phyloP scores from a whole-genome alignment of 2,329 filamentous ascomycete genomes.

The Verticillium nonalfalfae region DNA sequence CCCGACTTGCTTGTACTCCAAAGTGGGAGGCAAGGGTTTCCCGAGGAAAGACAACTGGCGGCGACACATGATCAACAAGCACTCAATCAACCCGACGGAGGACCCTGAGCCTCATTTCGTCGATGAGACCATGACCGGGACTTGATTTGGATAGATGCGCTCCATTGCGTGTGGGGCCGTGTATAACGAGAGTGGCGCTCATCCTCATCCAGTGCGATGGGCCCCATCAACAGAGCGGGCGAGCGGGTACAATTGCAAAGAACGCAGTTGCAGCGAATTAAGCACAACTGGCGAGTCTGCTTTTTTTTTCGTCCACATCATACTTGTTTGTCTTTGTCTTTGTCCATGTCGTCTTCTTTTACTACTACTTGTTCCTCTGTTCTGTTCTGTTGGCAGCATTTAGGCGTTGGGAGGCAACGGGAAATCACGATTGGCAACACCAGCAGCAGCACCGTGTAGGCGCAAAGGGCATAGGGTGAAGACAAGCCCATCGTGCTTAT shows the following conservation, averaged over 20 bases:
- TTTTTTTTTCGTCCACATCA: background rate
- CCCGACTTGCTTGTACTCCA: slow-evolving; percentile 49
- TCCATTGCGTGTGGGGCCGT: background rate
- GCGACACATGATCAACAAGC: slow-evolving; percentile 56
- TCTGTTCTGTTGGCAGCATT: background rate
- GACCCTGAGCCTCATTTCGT: slow-evolving; percentile 14
- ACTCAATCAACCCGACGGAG: slow-evolving; percentile 26
- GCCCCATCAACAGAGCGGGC: background rate
- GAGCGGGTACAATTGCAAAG: background rate
- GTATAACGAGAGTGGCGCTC: background rate
- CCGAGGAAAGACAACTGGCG: slow-evolving; percentile 59
- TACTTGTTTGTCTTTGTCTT: too few relatives aligned
- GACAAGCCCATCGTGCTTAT: slow-evolving; percentile 5
- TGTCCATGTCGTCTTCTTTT: too few relatives aligned
- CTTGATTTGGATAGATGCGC: background rate
- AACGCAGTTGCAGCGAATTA: background rate
- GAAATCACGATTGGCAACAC: background rate
- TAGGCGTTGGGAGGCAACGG: slow-evolving; percentile 5
- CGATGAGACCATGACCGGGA: slow-evolving; percentile 12
- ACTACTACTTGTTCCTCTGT: background rate
- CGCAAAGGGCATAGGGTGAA: slow-evolving; percentile 7
- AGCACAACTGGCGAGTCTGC: background rate
- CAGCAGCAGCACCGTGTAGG: background rate
- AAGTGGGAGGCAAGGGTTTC: slow-evolving; percentile 49
- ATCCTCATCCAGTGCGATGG: background rate